These are phyloP conservation scores for Peltaster fructicola DNA, from an alignment of 2,329 filamentous ascomycete genomes.

Conservation along the genomic window DNA sequence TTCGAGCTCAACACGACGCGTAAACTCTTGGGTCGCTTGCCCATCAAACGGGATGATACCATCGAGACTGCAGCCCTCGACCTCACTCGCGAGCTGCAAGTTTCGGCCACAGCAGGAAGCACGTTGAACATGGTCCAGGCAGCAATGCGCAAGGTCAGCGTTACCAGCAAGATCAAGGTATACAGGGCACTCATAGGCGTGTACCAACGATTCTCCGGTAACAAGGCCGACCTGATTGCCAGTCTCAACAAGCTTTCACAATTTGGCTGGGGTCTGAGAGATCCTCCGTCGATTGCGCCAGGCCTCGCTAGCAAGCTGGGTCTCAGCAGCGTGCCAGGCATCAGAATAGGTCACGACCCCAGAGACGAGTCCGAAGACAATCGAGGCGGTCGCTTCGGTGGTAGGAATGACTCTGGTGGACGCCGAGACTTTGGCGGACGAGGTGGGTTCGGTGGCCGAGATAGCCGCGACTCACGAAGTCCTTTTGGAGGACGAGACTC, in stretches of 20 bases:
- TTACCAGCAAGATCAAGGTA: constrained; percentile 25
- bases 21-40: constrained; percentile 37
- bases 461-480: constrained; percentile 2
- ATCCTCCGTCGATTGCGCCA: constrained; percentile 27
- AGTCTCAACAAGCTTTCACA: constrained; percentile 37
- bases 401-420: constrained; percentile 6
- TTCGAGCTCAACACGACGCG: constrained; percentile 34
- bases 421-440: constrained; percentile 5
- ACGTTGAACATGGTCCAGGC: constrained; percentile 26
- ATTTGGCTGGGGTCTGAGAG: constrained; percentile 34
- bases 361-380: constrained; percentile 2
- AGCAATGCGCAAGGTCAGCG: constrained; percentile 28
- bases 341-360: constrained; percentile 12
- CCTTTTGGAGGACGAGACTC: constrained; percentile 4
- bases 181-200: constrained; percentile 44
- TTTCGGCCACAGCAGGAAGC: constrained; percentile 24
- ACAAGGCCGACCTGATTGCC: constrained; percentile 24
- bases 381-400: constrained; percentile 5
- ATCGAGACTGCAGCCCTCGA: constrained; percentile 34
- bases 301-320: constrained; percentile 14
- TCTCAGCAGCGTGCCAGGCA: constrained; percentile 13
- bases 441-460: constrained; percentile 8
- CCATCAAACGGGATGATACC: constrained; percentile 37
- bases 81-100: constrained; percentile 23
- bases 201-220: constrained; percentile 22